Evolutionary conservation across 139 green algal genomes (phyloP), one percentile per base, ranked within the genome.

Genomic region (Closterium sp.): DNA sequence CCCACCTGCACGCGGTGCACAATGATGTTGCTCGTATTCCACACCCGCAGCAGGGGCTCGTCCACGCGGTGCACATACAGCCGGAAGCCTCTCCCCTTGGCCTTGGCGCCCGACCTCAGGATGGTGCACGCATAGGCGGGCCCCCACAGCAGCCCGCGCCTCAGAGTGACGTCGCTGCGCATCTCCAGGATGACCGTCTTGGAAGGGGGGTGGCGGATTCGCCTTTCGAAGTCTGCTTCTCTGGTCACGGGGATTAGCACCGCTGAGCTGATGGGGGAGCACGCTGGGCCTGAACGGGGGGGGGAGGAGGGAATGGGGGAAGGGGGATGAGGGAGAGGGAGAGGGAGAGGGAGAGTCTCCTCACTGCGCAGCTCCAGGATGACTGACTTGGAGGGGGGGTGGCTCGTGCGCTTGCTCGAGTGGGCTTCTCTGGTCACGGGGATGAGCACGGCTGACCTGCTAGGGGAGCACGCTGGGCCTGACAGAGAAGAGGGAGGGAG

Each of bases 81-180:
- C 55, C 55, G 55, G 25, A 21, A 33, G 30, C 30, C n/a, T 12
- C 32, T 89, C 30, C 30, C 34, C 19, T 55, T 55, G 85, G 30
- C 2, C 85, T 19, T 12, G 7, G 33, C 25, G 16, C 33, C 30
- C 33, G 85, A 89, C 30, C 25, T 19, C 30, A 89, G 85, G 28
- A 89, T 38, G 4, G 85, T 89, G 85, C 85, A 89, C 33, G 85
- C 32, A 33, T 55, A 89, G 0, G 25, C 25, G 0, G 30, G 33
- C 7, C 85, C 85, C 4, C 55, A 89, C 33, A 55, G 25, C 9
- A 89, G 34, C 6, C 33, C 33, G 25, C 30, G 30, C 9, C 19
- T 31, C 30, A 89, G 19, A 34, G 85, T 89, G n/a, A 89, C 8
- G 85, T 89, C 16, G 85, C 4, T 89, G 5, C 64, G 85, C n/a